Percentiles rank a stretch among this genome's conserved stretches.
phyloP scores from a whole-genome alignment of 805 yeast species.

The Jamesozyma spencerorum region DNA sequence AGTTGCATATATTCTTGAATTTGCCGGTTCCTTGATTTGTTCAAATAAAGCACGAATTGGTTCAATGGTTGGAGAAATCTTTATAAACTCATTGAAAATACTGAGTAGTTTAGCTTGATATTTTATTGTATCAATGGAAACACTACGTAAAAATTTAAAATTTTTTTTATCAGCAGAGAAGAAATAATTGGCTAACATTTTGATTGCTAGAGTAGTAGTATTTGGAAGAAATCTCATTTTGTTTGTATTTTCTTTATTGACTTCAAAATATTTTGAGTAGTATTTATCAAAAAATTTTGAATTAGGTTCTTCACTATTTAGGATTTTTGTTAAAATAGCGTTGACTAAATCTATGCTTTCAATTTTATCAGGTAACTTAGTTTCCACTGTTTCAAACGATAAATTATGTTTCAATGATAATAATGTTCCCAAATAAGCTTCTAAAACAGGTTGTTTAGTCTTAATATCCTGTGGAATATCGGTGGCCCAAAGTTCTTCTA shows the following conservation, averaged over 20 bases:
- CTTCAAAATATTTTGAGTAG: slow-evolving; percentile 11
- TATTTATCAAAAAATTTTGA: slow-evolving; percentile 11
- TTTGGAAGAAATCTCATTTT: slow-evolving; percentile 10
- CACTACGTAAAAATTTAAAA: slow-evolving; percentile 17
- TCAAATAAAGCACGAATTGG: slow-evolving; percentile 14
- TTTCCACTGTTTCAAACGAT: slow-evolving; percentile 8
- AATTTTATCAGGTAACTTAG: slow-evolving; percentile 12
- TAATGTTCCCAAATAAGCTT: slow-evolving; percentile 15
- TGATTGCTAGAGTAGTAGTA: slow-evolving; percentile 14
- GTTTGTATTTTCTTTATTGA: slow-evolving; percentile 3
- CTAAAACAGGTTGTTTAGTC: slow-evolving; percentile 11
- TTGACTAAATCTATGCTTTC: slow-evolving; percentile 18
- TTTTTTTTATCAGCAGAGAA: slow-evolving; percentile 7
- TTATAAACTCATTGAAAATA: slow-evolving; percentile 16
- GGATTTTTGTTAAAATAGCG: slow-evolving; percentile 15
- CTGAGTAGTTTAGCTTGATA: slow-evolving; percentile 8
- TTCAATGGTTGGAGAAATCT: slow-evolving; percentile 14
- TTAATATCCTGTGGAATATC: slow-evolving; percentile 20
- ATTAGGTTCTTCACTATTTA: slow-evolving; percentile 7
- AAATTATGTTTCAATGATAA: slow-evolving; percentile 7
- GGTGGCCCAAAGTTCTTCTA: slow-evolving; percentile 19
- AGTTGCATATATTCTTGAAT: slow-evolving; percentile 15
- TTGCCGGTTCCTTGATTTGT: slow-evolving; percentile 16
- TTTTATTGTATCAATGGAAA: slow-evolving; percentile 9
- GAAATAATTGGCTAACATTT: slow-evolving; percentile 18